Conservation (phyloP, 345 rosid genomes). For the Eucalyptus marginata region DNA sequence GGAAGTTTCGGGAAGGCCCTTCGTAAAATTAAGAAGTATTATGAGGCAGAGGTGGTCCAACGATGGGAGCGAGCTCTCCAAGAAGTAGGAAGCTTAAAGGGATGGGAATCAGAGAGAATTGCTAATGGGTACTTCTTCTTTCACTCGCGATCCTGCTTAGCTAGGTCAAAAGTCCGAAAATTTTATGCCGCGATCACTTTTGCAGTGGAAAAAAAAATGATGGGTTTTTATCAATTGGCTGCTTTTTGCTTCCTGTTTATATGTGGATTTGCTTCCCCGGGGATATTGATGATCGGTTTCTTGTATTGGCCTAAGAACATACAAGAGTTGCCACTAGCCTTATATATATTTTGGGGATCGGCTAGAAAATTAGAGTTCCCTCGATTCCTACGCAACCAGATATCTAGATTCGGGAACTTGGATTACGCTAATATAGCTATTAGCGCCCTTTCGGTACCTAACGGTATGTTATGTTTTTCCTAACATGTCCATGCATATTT, state of each 20-base stretch:
- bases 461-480: too few species aligned
- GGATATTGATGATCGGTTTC: background rate
- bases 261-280: background rate
- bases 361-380: too few species aligned
- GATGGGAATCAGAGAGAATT: background rate
- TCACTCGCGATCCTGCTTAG: background rate
- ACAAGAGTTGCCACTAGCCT: too few species aligned
- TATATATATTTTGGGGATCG: too few species aligned
- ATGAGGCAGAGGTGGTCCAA: background rate
- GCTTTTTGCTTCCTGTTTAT: background rate
- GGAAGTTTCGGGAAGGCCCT: background rate
- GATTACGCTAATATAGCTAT: too few species aligned
- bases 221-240: background rate
- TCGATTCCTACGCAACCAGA: too few species aligned
- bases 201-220: background rate
- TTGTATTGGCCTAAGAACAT: too few species aligned
- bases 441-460: too few species aligned
- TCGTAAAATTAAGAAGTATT: background rate
- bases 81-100: background rate
- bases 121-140: background rate
- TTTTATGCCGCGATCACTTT: background rate
- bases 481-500: too few species aligned
- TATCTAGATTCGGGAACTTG: too few species aligned
- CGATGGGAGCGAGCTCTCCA: background rate
- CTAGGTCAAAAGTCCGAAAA: background rate